Evolutionary conservation across 2,329 filamentous ascomycete species (phyloP).

Genomic region (Aspergillus ibericus): DNA sequence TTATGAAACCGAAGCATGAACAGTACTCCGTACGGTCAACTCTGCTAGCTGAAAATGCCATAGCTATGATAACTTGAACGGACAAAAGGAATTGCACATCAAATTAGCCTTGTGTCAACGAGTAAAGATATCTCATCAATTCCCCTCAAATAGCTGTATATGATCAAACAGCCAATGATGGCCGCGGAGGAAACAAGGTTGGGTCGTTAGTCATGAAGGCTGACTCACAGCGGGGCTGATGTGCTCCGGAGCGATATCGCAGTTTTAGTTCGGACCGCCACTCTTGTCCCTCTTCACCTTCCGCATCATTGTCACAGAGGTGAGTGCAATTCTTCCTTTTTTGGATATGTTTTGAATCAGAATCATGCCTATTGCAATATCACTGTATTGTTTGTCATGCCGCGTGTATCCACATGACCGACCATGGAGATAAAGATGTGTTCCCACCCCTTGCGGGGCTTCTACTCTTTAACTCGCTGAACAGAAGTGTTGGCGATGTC

Average conservation of each 20-base stretch:
- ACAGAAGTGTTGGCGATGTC: neutral
- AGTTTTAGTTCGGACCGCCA: slow-evolving; percentile 20
- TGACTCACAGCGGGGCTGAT: slow-evolving; percentile 28
- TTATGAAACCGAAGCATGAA: slow-evolving; percentile 34
- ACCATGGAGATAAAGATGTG: neutral
- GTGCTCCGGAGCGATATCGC: slow-evolving; percentile 35
- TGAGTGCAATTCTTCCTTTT: slow-evolving; percentile 18
- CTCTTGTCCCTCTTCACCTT: slow-evolving; percentile 20
- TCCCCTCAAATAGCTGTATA: neutral
- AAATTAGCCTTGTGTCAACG: neutral
- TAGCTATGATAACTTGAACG: neutral
- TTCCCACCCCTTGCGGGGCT: neutral
- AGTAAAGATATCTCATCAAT: neutral
- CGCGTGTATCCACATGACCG: neutral
- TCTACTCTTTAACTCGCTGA: neutral
- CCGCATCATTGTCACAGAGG: slow-evolving; percentile 17
- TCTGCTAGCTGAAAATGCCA: neutral
- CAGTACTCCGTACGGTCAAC: neutral
- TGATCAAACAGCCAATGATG: slow-evolving; percentile 11
- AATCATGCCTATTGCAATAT: neutral
- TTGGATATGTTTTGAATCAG: neutral
- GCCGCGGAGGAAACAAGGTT: neutral
- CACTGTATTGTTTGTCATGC: neutral
- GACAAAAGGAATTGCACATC: neutral
- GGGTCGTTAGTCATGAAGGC: slow-evolving; percentile 6